Base-by-base conservation (phyloP, 1,284 basidiomycete genomes). In the Leccinum fuscescens region DNA sequence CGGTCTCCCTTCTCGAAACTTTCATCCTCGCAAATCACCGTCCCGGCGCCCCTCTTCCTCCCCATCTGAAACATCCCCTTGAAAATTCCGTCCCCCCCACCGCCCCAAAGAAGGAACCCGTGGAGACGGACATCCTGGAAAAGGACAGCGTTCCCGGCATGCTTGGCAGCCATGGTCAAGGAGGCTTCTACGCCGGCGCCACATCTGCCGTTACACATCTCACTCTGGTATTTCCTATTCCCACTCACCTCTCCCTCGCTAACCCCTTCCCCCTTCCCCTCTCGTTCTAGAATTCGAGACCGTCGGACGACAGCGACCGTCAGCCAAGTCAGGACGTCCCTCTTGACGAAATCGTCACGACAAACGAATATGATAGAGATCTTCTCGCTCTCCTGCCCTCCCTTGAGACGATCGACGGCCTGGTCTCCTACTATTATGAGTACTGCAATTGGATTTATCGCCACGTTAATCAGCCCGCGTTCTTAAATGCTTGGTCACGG, bases 371-470 rank as follows among this genome's bases (percentile, higher is more conserved):
- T 64, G 87, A 90, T 72, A 79, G 81, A 54, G 89, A 92, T 72
- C 79, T 92, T n/a, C 79, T 90, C 63, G 76, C 78, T 3, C 74
- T 82, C 61, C 81, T 92, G 2, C 90, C 90, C 2, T 76, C 82
- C 37, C 74, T 86, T 55, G 81, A 86, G 53, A 77, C 85, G 56
- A 86, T 90, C 66, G 90, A 92, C 68, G 82, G 80, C 31, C 83
- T 92, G 55, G 80, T 92, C 68, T 75, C 76, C 55, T 88, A 86
- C 73, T 92, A 92, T 74, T 92, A 92, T 66, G 86, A 89, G 66
- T 89, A 89, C 69, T 91, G 89, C 79, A 91, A 89, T 72, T 92
- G 90, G 90, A 84, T 92, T 58, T 90, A 91, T 72, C 83, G 88
- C 39, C 86, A 90, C 70, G 82, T 92, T 61, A 86, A 90, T 72